Evolutionary conservation across 495 filamentous ascomycete genomes (phyloP).

Genomic region (Lasiosphaeriaceae sp.): DNA sequence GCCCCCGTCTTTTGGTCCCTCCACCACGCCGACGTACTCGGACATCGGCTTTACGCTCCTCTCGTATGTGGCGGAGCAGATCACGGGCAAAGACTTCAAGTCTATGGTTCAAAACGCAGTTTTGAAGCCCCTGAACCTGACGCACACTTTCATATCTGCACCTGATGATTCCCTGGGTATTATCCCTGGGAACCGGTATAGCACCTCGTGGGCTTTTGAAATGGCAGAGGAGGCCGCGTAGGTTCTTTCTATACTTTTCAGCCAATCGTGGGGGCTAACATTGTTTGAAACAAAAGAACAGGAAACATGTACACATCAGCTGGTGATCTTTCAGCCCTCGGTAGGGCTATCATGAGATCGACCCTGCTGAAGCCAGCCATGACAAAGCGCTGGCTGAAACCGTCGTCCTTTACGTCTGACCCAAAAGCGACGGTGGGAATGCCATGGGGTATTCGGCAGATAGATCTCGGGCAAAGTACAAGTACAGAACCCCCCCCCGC

Average conservation of each 20-base stretch:
- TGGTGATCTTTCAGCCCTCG: slow-evolving; percentile 47
- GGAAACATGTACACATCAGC: slow-evolving; percentile 55
- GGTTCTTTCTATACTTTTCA: slow-evolving; percentile 12
- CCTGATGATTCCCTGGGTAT: slow-evolving; percentile 31
- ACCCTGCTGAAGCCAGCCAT: slow-evolving; percentile 41
- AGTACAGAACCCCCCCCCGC: background rate
- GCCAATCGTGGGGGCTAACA: background rate
- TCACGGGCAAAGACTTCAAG: slow-evolving; percentile 33
- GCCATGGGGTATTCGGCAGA: slow-evolving; percentile 54
- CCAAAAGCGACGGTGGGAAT: slow-evolving; percentile 43
- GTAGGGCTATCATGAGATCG: slow-evolving; percentile 50
- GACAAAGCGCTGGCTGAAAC: slow-evolving; percentile 57
- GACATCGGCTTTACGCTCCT: slow-evolving; percentile 39
- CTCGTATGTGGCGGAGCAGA: slow-evolving; percentile 33
- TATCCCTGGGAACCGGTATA: slow-evolving; percentile 29
- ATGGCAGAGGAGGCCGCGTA: slow-evolving; percentile 35
- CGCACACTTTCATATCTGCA: slow-evolving; percentile 30
- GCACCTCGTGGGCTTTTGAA: slow-evolving; percentile 29
- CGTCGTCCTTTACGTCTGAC: slow-evolving; percentile 44
- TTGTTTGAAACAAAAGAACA: slow-evolving; percentile 29
- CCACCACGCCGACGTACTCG: slow-evolving; percentile 36
- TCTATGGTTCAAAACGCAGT: slow-evolving; percentile 37
- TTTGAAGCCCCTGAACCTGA: slow-evolving; percentile 41
- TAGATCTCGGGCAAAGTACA: slow-evolving; percentile 20
- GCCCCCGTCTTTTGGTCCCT: slow-evolving; percentile 35